Evolutionary conservation across 805 yeast species (phyloP).

Genomic region (Yamadazyma laniorum): DNA sequence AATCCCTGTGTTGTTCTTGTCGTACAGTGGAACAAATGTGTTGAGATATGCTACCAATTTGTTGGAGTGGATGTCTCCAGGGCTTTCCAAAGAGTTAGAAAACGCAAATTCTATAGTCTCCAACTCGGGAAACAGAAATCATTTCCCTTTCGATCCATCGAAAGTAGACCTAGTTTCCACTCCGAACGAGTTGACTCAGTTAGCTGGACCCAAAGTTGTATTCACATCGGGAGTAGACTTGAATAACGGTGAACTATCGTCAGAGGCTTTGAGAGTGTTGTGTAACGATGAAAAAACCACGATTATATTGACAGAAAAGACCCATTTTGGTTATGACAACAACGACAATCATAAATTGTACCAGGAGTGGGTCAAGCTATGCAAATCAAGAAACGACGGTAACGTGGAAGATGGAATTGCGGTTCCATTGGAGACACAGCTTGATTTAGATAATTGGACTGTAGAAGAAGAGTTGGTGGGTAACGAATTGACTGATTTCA

Average conservation of each 20-base stretch:
- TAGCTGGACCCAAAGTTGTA: conserved; percentile 73
- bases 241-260: conserved; percentile 60
- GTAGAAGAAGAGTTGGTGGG: conserved; percentile 52
- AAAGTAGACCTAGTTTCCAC: conserved; percentile 54
- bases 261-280: conserved; percentile 50
- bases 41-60: conserved; percentile 81
- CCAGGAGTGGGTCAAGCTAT: conserved; percentile 50
- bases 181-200: conserved; percentile 52
- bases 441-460: conserved; percentile 39
- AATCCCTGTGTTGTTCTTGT: conserved; percentile 72
- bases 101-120: conserved; percentile 22
- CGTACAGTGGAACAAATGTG: conserved; percentile 75
- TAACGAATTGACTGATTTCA: conserved; percentile 49
- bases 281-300: conserved; percentile 68
- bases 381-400: conserved; percentile 33
- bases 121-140: conserved; percentile 43
- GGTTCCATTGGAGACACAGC: conserved; percentile 48
- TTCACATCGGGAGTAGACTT: conserved; percentile 71
- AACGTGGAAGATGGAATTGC: conserved; percentile 59
- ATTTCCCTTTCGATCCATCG: conserved; percentile 75
- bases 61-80: conserved; percentile 93
- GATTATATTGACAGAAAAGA: conserved; percentile 69
- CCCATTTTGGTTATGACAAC: conserved; percentile 35
- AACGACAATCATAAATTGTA: conserved; percentile 52
- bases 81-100: conserved; percentile 86